These are phyloP conservation scores for Dendrobium nobile DNA, from an alignment of 106 monocot species.

Conservation along the genomic window DNA sequence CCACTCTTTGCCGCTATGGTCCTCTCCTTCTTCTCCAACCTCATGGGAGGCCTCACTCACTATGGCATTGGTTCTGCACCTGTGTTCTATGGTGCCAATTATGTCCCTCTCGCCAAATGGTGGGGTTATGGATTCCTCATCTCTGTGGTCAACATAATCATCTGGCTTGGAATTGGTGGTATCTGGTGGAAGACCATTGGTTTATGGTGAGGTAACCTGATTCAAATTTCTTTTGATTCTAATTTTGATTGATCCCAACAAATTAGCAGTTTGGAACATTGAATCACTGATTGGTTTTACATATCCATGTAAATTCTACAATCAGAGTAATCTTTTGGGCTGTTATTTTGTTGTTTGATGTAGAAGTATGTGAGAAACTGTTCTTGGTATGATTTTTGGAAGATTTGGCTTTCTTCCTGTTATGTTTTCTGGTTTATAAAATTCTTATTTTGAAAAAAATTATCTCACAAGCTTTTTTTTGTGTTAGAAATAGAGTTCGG, in stretches of 20 bases:
- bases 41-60: conserved; percentile 98
- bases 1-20: conserved; percentile 89
- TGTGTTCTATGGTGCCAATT: conserved; percentile 91
- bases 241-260: conserved; percentile 1
- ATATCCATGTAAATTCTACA: neutral
- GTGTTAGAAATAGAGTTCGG: too few relatives aligned
- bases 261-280: neutral
- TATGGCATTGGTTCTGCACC: conserved; percentile 99
- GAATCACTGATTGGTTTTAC: neutral
- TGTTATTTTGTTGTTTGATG: neutral
- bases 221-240: neutral
- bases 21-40: conserved; percentile 82
- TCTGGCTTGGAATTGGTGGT: conserved; percentile 93
- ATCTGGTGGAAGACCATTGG: conserved; percentile 97
- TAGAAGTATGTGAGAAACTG: neutral
- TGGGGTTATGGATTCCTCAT: conserved; percentile 95
- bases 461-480: too few relatives aligned
- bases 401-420: neutral
- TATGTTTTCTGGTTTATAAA: neutral
- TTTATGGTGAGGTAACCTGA: conserved; percentile 49
- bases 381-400: neutral
- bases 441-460: neutral
- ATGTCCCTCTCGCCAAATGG: conserved; percentile 77
- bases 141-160: conserved; percentile 88
- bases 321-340: neutral